Base-by-base conservation (phyloP, 2,329 filamentous ascomycete genomes). In the Hortaea sp. region DNA sequence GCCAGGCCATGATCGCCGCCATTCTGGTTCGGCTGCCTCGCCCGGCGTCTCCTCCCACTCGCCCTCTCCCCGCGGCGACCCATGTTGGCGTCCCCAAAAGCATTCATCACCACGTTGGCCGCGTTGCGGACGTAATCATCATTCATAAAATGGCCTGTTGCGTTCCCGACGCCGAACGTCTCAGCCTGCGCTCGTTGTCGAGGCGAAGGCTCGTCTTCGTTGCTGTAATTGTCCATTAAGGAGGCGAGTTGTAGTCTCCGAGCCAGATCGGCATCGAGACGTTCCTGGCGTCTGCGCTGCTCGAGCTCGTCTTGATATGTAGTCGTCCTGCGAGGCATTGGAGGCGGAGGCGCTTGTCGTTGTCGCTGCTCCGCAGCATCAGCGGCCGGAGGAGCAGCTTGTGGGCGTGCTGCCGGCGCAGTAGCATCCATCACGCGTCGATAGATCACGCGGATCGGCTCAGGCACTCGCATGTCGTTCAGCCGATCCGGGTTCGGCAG, bases 111-210 rank as follows among this genome's bases (percentile, higher is more conserved):
- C 1, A 62, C 58, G 41, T 63, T 56, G 1, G 59, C 53, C 4
- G 56, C 57, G 42, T 58, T 58, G 13, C 57, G 56, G 11, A 71
- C 58, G 49, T 78, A 81, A 49, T 78, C 70, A 29, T 82, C 77
- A 48, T 80, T 80, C 71, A 80, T 73, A 56, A 79, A 77, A 55
- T 82, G 77, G 10, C 68, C 70, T 1, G 70, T 68, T 9, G 72
- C 67, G 49, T 79, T 79, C 20, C 73, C 73, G 6, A 75, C 51
- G 27, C 67, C 70, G 51, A 50, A 63, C 7, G 52, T 54, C 35
- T 54, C 54, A 20, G 50, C 43, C 20, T 51, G 46, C 10, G 49
- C 50, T 35, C 68, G 43, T 70, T 70, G 44, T 69, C 67, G 45
- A 57, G 62, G 41, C 29, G 46, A 49, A 20, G 32, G 34, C 10